A percentile compares a stretch with the other conserved stretches of the same genome.
Evolutionary conservation across 2,329 filamentous ascomycete species (phyloP).

Genomic region (Lachnellula subtilissima): DNA sequence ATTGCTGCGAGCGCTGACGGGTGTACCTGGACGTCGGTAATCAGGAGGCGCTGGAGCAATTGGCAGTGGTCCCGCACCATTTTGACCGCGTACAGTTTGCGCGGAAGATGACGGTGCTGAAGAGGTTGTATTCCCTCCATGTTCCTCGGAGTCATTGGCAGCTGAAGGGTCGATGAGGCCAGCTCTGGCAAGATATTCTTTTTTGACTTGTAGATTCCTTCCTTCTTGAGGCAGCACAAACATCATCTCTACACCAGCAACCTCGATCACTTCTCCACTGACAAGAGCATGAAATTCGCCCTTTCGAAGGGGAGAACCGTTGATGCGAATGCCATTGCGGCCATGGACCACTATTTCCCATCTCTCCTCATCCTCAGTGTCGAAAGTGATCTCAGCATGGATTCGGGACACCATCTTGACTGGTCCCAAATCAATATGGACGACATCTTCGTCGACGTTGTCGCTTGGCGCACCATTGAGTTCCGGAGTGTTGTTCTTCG

Average conservation of each 20-base stretch:
- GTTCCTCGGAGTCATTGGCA: conserved; percentile 12
- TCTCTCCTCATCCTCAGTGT: conserved; percentile 54
- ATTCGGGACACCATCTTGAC: conserved; percentile 76
- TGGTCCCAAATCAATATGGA: conserved; percentile 87
- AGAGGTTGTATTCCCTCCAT: conserved; percentile 9
- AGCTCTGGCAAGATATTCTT: conserved; percentile 64
- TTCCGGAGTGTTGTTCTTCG: conserved; percentile 17
- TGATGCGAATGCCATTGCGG: conserved; percentile 83
- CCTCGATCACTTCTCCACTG: conserved; percentile 87
- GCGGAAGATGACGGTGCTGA: conserved; percentile 2
- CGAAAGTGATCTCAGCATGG: conserved; percentile 71
- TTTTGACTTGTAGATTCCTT: conserved; percentile 61
- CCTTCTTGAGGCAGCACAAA: conserved; percentile 84
- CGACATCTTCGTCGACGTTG: conserved; percentile 23
- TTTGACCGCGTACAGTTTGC: conserved; percentile 14
- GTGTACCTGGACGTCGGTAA: conserved; percentile 57
- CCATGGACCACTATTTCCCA: conserved; percentile 89
- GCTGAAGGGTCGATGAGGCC: conserved; percentile 40
- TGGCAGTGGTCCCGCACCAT: conserved; percentile 36
- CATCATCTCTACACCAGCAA: conserved; percentile 95
- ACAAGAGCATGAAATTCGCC: conserved; percentile 60
- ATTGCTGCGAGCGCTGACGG: conserved; percentile 30
- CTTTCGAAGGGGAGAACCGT: conserved; percentile 66
- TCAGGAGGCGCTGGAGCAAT: conserved; percentile 57
- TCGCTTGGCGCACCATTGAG: conserved; percentile 31